A percentile compares a stretch with the other conserved stretches of the same genome.
Conservation (phyloP, 1,139 yeast species). For the Scheffersomyces illinoinensis region DNA sequence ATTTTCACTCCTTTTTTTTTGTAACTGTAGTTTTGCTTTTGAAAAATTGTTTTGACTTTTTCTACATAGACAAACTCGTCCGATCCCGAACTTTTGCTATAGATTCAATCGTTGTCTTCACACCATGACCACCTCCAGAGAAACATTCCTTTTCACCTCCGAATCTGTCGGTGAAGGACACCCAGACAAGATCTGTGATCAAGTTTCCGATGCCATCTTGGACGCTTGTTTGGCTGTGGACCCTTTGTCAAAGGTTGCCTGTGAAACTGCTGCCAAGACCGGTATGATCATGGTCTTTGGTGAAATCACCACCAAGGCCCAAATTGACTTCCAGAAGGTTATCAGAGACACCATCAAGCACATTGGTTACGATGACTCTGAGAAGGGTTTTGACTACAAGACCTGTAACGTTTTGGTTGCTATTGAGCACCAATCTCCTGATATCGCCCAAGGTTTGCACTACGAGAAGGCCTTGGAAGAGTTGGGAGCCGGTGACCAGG, state of each 20-base stretch:
- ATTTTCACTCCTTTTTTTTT: background rate
- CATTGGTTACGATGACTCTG: conserved; percentile 96
- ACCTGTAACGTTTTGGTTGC: conserved; percentile 99
- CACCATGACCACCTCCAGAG: conserved; percentile 12
- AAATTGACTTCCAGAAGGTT: conserved; percentile 92
- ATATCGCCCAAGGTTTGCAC: conserved; percentile 98
- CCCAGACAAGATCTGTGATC: conserved; percentile 99
- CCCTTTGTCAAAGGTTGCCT: conserved; percentile 97
- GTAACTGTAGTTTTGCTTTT: background rate
- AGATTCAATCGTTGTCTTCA: background rate
- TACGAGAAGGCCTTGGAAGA: conserved; percentile 96
- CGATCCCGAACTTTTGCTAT: background rate
- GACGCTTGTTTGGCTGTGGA: conserved; percentile 97
- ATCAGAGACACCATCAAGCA: conserved; percentile 98
- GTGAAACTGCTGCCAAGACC: conserved; percentile 98
- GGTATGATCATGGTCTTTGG: conserved; percentile 99
- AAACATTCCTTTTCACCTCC: conserved; percentile 79
- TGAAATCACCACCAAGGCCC: conserved; percentile 97
- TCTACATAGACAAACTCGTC: background rate
- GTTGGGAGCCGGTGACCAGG: conserved; percentile 99
- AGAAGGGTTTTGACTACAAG: conserved; percentile 98
- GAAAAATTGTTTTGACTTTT: background rate
- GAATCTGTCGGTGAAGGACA: conserved; percentile 99
- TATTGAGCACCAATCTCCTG: conserved; percentile 99
- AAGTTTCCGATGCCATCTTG: conserved; percentile 96